A percentile compares a stretch with the other conserved stretches of the same genome.
Conservation (phyloP, 768 basidiomycete genomes). For the Psilocybe azurescens region DNA sequence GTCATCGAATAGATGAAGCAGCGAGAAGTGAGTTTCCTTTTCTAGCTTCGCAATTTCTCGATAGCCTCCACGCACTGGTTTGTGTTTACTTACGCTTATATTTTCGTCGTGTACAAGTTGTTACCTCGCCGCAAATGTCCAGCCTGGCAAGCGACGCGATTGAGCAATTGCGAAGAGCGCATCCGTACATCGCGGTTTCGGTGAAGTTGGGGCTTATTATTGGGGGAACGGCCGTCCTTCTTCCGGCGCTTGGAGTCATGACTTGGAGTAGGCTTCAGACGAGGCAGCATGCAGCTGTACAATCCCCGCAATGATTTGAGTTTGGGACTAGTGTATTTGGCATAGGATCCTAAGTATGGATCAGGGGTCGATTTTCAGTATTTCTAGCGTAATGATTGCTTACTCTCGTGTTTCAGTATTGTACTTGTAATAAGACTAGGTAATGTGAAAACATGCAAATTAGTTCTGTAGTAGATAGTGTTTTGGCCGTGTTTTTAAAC, state of each 20-base stretch:
- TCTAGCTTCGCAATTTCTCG: neutral
- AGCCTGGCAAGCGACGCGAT: conserved; percentile 20
- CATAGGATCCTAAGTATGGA: neutral
- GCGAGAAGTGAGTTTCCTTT: conserved; percentile 20
- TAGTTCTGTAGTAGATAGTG: neutral
- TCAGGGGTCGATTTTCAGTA: neutral
- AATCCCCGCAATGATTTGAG: neutral
- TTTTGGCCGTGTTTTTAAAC: neutral
- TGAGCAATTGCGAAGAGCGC: conserved; percentile 23
- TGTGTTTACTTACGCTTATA: neutral
- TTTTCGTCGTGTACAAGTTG: conserved; percentile 3
- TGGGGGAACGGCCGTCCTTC: conserved; percentile 31
- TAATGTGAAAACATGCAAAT: neutral
- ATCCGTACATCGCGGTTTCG: conserved; percentile 32
- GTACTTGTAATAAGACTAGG: neutral
- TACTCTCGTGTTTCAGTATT: neutral
- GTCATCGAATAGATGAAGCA: conserved; percentile 20
- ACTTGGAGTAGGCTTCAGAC: conserved; percentile 25
- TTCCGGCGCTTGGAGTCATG: conserved; percentile 31
- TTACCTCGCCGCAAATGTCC: conserved; percentile 14
- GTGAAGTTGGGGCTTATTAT: conserved; percentile 30
- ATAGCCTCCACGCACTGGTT: no score
- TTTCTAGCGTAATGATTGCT: neutral
- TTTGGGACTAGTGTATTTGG: neutral
- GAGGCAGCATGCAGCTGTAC: neutral